Base-by-base conservation (phyloP, 345 rosid genomes). In the Euphorbia lathyris region DNA sequence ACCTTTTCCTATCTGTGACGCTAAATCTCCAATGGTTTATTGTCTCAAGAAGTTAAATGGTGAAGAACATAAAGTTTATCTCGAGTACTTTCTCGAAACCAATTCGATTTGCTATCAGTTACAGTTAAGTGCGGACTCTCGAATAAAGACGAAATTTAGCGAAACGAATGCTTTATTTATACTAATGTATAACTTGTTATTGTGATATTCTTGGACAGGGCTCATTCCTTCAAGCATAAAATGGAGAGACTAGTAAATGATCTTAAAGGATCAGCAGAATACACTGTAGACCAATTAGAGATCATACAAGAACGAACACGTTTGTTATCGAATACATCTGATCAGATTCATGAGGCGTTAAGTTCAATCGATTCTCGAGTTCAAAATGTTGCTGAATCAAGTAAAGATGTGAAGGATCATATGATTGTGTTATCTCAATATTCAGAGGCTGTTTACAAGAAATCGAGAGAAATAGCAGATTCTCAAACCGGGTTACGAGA, bases 61-160 rank as follows among this genome's bases (percentile, higher is more conserved):
- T 27, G 71, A 82, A 55, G 88, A 84, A 68, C 84, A 82, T 38
- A 80, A 76, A 64, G 79, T 86, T 51, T 94, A 82, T 77, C 92
- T 91, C 0, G 89, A 84, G 2, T 91, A 87, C 78, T 71, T 79
- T 47, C 82, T 91, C 25, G 96, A 94, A 74, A 81, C 95, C 63
- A 88, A 90, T 76, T 77, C 93, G 67, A 90, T 94, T 76, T 94
- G 97, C 75, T 81, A 91, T 70, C 97, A 91, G 74, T 74, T 94
- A 77, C 96, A 90, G 97, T 86, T 72, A 27, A 80, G 77, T 75
- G 5, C 12, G n/a, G n/a, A n/a, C n/a, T 40, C 9, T 9, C 4
- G 42, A 38, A 38, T 38, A 3, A n/a, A n/a, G n/a, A n/a, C n/a
- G n/a, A n/a, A n/a, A n/a, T n/a, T n/a, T n/a, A n/a, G n/a, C n/a